Percentiles rank a stretch among this genome's conserved stretches.
These are phyloP conservation scores for Galeopsis tetrahit DNA, from an alignment of 257 asterid species.

Conservation along the genomic window DNA sequence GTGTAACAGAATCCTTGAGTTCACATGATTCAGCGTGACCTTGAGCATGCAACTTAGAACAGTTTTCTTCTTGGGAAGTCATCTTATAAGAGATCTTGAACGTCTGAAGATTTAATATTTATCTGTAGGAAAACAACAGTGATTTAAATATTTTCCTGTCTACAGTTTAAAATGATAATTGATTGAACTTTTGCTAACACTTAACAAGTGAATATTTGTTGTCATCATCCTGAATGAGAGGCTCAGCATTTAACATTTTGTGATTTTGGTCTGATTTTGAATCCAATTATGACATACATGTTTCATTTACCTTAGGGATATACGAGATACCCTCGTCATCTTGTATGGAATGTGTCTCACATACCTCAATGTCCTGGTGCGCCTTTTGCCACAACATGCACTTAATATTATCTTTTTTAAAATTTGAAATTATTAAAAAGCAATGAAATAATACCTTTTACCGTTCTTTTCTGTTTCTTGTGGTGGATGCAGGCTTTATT, in stretches of 20 bases:
- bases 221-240: conserved; percentile 22
- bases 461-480: conserved; percentile 25
- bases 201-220: conserved; percentile 13
- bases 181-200: neutral
- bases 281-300: conserved; percentile 21
- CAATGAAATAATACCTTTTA: neutral
- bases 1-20: conserved; percentile 19
- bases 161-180: neutral
- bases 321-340: conserved; percentile 72
- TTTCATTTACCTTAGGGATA: conserved; percentile 60
- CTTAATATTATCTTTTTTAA: neutral
- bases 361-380: conserved; percentile 90
- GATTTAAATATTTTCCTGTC: neutral
- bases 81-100: conserved; percentile 8
- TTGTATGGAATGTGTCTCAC: conserved; percentile 89
- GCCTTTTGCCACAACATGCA: conserved; percentile 36
- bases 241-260: conserved; percentile 22
- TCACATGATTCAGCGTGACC: conserved; percentile 7
- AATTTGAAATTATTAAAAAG: neutral
- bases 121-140: neutral
- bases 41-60: neutral
- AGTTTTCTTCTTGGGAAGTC: neutral
- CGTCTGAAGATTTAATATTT: conserved; percentile 5
- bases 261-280: conserved; percentile 23
- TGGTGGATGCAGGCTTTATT: conserved; percentile 73